A percentile compares a stretch with the other conserved stretches of the same genome.
These are phyloP conservation scores for Nakazawaea populi DNA, from an alignment of 805 yeast genomes.

Conservation along the genomic window DNA sequence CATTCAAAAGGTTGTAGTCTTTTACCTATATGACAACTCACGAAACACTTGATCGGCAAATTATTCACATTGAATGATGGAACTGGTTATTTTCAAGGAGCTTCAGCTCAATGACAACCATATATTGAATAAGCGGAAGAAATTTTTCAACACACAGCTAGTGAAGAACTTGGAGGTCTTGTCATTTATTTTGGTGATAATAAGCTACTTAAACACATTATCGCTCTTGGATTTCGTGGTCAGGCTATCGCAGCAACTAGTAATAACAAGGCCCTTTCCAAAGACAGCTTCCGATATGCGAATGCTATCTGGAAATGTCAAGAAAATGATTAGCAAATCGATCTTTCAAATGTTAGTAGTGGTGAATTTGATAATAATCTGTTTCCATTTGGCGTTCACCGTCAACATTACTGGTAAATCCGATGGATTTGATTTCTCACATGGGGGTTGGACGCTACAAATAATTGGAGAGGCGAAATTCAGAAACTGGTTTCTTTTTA, in stretches of 20 bases:
- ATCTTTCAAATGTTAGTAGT: slow-evolving; percentile 20
- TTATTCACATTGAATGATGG: slow-evolving; percentile 25
- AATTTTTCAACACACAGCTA: slow-evolving; percentile 31
- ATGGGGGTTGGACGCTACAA: slow-evolving; percentile 36
- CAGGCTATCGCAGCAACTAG: slow-evolving; percentile 30
- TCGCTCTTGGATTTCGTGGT: slow-evolving; percentile 27
- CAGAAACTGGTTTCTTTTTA: slow-evolving; percentile 19
- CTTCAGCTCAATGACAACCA: slow-evolving; percentile 33
- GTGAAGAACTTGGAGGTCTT: slow-evolving; percentile 26
- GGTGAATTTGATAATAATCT: slow-evolving; percentile 21
- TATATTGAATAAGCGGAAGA: slow-evolving; percentile 36
- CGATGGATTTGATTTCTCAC: slow-evolving; percentile 18
- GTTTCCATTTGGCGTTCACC: slow-evolving; percentile 30
- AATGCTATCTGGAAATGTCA: slow-evolving; percentile 16
- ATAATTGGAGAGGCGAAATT: slow-evolving; percentile 38
- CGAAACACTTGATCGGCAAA: not conserved
- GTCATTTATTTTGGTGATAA: slow-evolving; percentile 30
- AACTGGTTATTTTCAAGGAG: slow-evolving; percentile 20
- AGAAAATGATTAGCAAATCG: slow-evolving; percentile 23
- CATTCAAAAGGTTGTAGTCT: not conserved
- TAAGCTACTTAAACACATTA: slow-evolving; percentile 36
- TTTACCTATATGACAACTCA: no score
- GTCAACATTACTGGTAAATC: slow-evolving; percentile 18
- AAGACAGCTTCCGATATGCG: slow-evolving; percentile 19
- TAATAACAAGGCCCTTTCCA: slow-evolving; percentile 36